phyloP scores from a whole-genome alignment of 2,329 filamentous ascomycete species.

The Chrysoporthe puriensis region DNA sequence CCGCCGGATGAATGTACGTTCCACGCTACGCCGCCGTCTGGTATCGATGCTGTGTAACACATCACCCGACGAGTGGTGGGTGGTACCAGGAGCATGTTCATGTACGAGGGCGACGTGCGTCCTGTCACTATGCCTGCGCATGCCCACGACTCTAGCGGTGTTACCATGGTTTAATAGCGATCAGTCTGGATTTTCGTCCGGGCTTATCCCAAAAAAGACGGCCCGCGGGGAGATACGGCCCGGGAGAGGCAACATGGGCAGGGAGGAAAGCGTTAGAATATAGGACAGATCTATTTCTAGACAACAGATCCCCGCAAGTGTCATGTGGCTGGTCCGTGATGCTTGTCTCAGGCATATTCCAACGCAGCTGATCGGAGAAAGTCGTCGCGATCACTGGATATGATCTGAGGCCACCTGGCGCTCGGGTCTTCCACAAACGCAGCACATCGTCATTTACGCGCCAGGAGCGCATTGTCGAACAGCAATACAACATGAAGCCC shows the following conservation, averaged over 20 bases:
- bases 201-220: background rate
- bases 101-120: background rate
- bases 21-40: background rate
- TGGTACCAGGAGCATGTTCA: background rate
- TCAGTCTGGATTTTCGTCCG: background rate
- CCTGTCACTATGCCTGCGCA: background rate
- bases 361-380: background rate
- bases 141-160: background rate
- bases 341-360: background rate
- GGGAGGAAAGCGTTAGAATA: background rate
- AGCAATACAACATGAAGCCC: conserved; percentile 11
- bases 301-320: background rate
- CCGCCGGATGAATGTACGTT: conserved; percentile 6
- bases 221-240: background rate
- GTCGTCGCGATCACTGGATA: background rate
- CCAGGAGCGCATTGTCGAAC: background rate
- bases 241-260: background rate
- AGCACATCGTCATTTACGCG: background rate
- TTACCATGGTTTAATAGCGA: background rate
- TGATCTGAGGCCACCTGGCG: conserved; percentile 1
- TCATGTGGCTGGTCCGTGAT: background rate
- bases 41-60: conserved; percentile 3
- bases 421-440: background rate
- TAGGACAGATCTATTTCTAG: conserved; percentile 6
- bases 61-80: background rate